phyloP scores from a whole-genome alignment of 2,329 filamentous ascomycete species.

The Claviceps citrina region DNA sequence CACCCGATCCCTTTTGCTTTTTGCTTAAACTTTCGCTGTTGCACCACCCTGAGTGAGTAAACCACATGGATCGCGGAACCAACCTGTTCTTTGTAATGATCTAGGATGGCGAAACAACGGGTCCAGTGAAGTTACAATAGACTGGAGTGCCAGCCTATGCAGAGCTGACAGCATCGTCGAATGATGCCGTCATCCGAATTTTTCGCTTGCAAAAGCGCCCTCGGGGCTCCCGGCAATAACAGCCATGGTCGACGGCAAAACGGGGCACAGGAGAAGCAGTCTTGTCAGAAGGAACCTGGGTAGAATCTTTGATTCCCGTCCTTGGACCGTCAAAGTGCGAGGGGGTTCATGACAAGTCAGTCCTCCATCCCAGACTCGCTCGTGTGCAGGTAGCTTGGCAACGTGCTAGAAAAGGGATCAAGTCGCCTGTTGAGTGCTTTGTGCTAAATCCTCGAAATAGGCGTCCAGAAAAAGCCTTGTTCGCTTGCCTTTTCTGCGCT shows the following conservation, averaged over 20 bases:
- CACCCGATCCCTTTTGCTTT: neutral
- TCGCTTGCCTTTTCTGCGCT: neutral
- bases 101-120: neutral
- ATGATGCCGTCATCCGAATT: constrained; percentile 1
- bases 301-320: neutral
- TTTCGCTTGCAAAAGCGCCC: neutral
- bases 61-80: neutral
- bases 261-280: neutral
- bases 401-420: neutral
- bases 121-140: constrained; percentile 3
- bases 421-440: constrained; percentile 2
- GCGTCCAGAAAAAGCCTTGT: neutral
- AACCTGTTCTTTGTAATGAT: constrained; percentile 1
- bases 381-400: neutral
- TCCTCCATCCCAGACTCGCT: neutral
- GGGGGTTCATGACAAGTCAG: neutral
- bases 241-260: neutral
- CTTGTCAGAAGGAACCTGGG: constrained; percentile 2
- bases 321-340: neutral
- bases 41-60: neutral
- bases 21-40: constrained; percentile 2
- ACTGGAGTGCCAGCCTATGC: constrained; percentile 4
- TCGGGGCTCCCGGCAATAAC: neutral
- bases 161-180: constrained; percentile 2
- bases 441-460: neutral